Base-by-base conservation (phyloP, 352 stramenopile genomes). In the Blastocystis sp. region DNA sequence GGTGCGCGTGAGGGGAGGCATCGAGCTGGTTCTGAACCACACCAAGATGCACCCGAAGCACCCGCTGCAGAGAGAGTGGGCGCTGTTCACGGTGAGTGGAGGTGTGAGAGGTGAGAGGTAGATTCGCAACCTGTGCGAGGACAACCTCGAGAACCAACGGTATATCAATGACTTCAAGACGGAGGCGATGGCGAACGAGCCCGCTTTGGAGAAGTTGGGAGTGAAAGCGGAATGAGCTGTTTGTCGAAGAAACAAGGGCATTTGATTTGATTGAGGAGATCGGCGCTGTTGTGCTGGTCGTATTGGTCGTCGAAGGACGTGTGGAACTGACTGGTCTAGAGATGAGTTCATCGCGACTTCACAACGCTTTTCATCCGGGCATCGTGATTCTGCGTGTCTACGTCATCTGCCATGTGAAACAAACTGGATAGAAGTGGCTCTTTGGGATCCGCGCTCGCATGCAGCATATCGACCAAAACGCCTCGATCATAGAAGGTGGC, bases 31-130 rank as follows among this genome's bases (percentile, higher is more conserved):
- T 39, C 55, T 85, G 19, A 85, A 85, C 31, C 74, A 85, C 60
- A 85, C 74, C 12, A 85, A 85, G 45, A 85, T 85, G 51, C 74
- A 85, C 66, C 74, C 74, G 6, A 66, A 85, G 19, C 74, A 85
- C 41, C 74, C 74, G 26, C 45, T 85, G 26, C 74, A 85, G 50
- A 37, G 74, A 45, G 74, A 85, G 41, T 85, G 74, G 74, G 74
- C 74, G 3, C 55, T 85, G 10, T 85, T 85, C 29, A 85, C 74
- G 29, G 74, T 85, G 35, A 29, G 45, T 26, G 9, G 51, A 16
- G 29, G 31, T 66, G 26, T 10, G 16, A 24, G 29, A 33, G 29
- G 6, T 81, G 21, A 29, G 16, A 65, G 31, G 9, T 26, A 85
- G 74, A 85, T 85, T 50, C 74, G 74, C 19, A 85, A 85, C 70